Evolutionary conservation across 2,329 filamentous ascomycete genomes (phyloP), one percentile per base, ranked within the genome.

Genomic region (Cladophialophora immunda): DNA sequence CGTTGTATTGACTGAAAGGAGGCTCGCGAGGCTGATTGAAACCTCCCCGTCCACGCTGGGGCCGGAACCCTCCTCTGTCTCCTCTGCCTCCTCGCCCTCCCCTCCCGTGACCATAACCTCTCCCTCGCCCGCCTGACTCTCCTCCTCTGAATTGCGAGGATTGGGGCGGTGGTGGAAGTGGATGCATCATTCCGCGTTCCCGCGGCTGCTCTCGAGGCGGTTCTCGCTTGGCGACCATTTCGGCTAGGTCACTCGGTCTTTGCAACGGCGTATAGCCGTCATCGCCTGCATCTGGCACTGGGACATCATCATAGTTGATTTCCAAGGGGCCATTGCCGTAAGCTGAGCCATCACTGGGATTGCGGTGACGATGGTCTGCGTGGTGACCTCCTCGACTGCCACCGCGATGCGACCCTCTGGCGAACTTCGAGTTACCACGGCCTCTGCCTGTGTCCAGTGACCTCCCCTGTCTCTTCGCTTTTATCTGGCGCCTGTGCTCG

Each of bases 401-500:
- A 15, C 66, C 69, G 15, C 69, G 65, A 52, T 69, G 58, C 15
- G 58, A 36, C 3, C 67, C 67, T 58, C 65, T 67, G n/a, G 27
- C 25, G n/a, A 61, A 66, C 50, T 66, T 69, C 9, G 75, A 75
- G 67, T 77, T 80, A 27, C 71, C 76, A 66, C 75, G 73, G 29
- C 73, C 74, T 68, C 77, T 76, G 29, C 77, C 73, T 17, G 78
- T 83, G 60, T 79, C 81, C 68, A 81, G 82, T 74, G 82, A 82
- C 75, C 83, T 87, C 62, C 82, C 82, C 67, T 83, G 81, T 73
- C 86, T 87, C 78, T 90, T 90, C 69, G 89, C 85, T 79, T 93
- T 93, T 60, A 88, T 73, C 67, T 85, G 85, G 64, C 86, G 82
- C 81, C 91, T 96, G 76, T 93, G 88, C 73, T 93, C 92, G 7